Conservation (phyloP, 495 filamentous ascomycete species). For the Chaetomium tenue region DNA sequence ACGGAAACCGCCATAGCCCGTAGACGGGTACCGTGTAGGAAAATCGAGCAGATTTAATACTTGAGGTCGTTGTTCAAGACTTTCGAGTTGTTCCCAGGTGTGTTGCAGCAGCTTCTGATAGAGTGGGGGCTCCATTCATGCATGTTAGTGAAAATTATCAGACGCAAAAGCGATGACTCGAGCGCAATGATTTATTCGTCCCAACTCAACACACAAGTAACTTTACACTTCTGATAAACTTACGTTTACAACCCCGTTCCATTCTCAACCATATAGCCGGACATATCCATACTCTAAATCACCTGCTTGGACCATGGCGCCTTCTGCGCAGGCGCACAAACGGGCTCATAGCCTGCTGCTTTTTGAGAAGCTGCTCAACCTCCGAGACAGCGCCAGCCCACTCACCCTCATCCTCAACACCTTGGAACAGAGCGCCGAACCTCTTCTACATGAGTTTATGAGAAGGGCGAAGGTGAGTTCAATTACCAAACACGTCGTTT, state of each 20-base stretch:
- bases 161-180: neutral
- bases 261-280: neutral
- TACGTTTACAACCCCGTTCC: neutral
- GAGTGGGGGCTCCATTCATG: neutral
- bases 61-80: neutral
- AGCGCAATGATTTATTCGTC: neutral
- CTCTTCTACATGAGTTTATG: conserved; percentile 71
- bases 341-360: conserved; percentile 84
- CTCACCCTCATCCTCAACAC: conserved; percentile 83
- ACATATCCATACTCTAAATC: neutral
- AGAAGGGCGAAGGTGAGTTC: conserved; percentile 60
- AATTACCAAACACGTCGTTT: too few species aligned
- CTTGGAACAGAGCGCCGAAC: conserved; percentile 74
- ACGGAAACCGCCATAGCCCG: neutral
- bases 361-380: conserved; percentile 76
- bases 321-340: conserved; percentile 60
- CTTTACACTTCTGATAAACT: neutral
- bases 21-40: neutral
- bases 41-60: neutral
- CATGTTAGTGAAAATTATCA: neutral
- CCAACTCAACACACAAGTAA: neutral
- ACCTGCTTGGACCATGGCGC: conserved; percentile 40
- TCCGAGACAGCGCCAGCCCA: conserved; percentile 76
- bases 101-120: neutral
- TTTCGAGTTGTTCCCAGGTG: neutral